Percentiles rank a stretch among this genome's conserved stretches.
phyloP scores from a whole-genome alignment of 192 early-diverging fungal genomes.

The Podila minutissima region DNA sequence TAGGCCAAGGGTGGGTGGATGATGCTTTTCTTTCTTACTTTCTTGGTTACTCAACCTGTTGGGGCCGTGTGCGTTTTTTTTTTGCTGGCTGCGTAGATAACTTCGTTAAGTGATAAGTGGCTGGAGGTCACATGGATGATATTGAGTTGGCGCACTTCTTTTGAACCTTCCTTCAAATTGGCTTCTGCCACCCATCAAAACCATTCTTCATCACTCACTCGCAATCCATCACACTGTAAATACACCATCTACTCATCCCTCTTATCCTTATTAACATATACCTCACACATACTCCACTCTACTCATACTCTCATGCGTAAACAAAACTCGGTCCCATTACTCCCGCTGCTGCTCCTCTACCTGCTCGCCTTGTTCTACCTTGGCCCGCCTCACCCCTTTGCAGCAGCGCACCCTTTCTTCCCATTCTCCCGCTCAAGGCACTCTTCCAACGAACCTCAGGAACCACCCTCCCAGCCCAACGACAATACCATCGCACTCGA shows the following conservation, averaged over 20 bases:
- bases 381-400: slow-evolving; percentile 2
- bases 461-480: not conserved
- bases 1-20: too few species aligned
- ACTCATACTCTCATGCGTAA: slow-evolving; percentile 5
- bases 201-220: too few species aligned
- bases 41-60: too few species aligned
- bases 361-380: slow-evolving; percentile 11
- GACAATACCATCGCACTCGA: not conserved
- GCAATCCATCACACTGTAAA: too few species aligned
- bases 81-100: too few species aligned
- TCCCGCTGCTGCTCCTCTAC: slow-evolving; percentile 19
- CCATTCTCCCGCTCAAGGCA: not conserved
- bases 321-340: slow-evolving; percentile 12
- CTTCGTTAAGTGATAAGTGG: too few species aligned
- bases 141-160: too few species aligned
- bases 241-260: not conserved
- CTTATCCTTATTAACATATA: not conserved
- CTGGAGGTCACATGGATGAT: too few species aligned
- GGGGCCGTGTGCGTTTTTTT: too few species aligned
- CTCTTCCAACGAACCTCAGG: not conserved
- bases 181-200: too few species aligned
- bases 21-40: too few species aligned
- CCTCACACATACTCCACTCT: not conserved
- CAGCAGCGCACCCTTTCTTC: slow-evolving; percentile 21
- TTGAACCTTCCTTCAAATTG: too few species aligned